A percentile compares a stretch with the other conserved stretches of the same genome.
Conservation (phyloP, 164 flowering plant genomes). For the Chimonanthus salicifolius region DNA sequence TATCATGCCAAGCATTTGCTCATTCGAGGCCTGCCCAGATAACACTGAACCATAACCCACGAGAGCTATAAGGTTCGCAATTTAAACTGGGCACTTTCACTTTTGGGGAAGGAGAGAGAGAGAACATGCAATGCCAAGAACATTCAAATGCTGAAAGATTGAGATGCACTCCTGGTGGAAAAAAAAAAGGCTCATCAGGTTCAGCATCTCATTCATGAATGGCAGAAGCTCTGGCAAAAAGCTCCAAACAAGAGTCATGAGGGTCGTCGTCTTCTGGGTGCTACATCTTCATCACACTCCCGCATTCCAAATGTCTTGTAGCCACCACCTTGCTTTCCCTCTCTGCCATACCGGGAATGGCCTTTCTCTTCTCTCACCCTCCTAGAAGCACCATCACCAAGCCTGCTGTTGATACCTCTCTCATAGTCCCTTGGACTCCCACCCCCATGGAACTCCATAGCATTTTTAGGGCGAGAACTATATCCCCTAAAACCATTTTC, state of each 20-base stretch:
- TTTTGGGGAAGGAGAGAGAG: too few species aligned
- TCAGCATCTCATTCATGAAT: conserved; percentile 6
- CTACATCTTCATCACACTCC: conserved; percentile 21
- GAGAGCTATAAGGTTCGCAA: too few species aligned
- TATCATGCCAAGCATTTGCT: too few species aligned
- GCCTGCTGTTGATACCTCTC: conserved; percentile 24
- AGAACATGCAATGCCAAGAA: too few species aligned
- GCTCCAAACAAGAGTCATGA: conserved; percentile 10
- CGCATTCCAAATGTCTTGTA: conserved; percentile 20
- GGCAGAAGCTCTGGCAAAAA: neutral
- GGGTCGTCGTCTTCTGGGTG: conserved; percentile 27
- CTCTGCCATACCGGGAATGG: conserved; percentile 20
- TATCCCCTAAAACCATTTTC: conserved; percentile 22
- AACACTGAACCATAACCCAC: too few species aligned
- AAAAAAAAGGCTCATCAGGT: too few species aligned
- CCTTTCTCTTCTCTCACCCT: conserved; percentile 27
- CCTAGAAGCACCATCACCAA: conserved; percentile 23
- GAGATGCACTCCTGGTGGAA: too few species aligned
- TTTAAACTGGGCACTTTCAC: too few species aligned
- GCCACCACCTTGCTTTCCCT: conserved; percentile 16
- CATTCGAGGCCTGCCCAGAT: too few species aligned
- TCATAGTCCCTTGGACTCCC: conserved; percentile 23
- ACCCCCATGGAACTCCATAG: conserved; percentile 26
- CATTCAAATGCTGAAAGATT: too few species aligned
- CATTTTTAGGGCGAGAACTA: conserved; percentile 19